Evolutionary conservation across 352 stramenopile genomes (phyloP).

Genomic region (Pythium rishiriense): DNA sequence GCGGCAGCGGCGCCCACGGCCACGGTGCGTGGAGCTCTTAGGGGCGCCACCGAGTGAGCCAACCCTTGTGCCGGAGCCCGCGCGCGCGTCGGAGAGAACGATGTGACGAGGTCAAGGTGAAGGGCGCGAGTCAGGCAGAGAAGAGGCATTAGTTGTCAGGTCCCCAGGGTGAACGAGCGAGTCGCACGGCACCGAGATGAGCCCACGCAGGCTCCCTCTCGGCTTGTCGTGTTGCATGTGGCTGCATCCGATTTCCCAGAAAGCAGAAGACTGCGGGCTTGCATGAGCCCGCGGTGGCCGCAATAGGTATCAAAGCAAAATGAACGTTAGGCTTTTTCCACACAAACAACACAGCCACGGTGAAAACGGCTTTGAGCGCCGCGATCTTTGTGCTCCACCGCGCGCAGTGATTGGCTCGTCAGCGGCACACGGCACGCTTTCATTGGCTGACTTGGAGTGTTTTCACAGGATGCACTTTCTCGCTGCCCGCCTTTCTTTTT

Average conservation of each 20-base stretch:
- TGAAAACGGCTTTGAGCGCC: neutral
- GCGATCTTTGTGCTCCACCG: neutral
- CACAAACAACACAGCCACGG: neutral
- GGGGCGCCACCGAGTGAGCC: neutral
- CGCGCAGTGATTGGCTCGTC: neutral
- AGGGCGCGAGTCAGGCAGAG: neutral
- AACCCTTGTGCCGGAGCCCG: neutral
- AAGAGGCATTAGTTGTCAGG: slow-evolving; percentile 5
- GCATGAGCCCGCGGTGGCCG: neutral
- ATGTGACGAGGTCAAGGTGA: neutral
- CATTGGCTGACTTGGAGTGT: slow-evolving; percentile 1
- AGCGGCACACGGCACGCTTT: neutral
- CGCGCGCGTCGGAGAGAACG: slow-evolving; percentile 6
- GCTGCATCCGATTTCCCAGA: slow-evolving; percentile 6
- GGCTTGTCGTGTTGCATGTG: slow-evolving; percentile 2
- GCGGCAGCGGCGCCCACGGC: slow-evolving; percentile 28
- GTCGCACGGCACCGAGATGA: neutral
- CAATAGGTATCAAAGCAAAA: slow-evolving; percentile 8
- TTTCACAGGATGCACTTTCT: slow-evolving; percentile 2
- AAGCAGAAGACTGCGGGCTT: neutral
- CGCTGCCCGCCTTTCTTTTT: neutral
- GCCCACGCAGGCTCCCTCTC: no score
- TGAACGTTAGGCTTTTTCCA: slow-evolving; percentile 4
- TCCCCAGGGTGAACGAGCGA: slow-evolving; percentile 2
- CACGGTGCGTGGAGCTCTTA: slow-evolving; percentile 80